These are phyloP conservation scores for Hsuehochloa calcarea DNA, from an alignment of 176 grass and related monocot genomes.

Conservation along the genomic window DNA sequence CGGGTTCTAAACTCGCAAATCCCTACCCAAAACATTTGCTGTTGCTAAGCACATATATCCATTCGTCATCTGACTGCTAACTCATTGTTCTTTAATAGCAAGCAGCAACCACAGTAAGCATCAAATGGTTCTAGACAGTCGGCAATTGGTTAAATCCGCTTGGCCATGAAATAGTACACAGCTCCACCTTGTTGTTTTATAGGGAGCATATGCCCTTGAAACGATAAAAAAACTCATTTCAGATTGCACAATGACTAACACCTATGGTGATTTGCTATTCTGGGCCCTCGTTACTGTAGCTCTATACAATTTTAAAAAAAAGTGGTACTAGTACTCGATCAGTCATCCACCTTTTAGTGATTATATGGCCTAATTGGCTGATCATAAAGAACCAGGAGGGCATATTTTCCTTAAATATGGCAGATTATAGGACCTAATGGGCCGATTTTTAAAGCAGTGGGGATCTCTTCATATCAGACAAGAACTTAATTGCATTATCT, in stretches of 20 bases:
- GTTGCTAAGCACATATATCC: neutral
- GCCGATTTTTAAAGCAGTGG: neutral
- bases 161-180: neutral
- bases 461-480: neutral
- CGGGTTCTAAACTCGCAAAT: neutral
- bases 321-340: neutral
- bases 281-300: neutral
- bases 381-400: too few species aligned
- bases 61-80: neutral
- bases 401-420: neutral
- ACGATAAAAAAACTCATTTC: neutral
- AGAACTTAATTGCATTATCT: neutral
- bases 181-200: neutral
- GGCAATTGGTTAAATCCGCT: neutral
- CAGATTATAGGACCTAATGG: neutral
- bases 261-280: too few species aligned
- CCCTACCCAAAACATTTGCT: neutral
- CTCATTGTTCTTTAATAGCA: neutral
- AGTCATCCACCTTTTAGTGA: neutral
- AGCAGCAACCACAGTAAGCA: neutral
- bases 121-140: neutral
- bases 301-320: neutral
- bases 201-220: neutral
- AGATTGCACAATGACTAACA: neutral
- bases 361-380: neutral